phyloP scores from a whole-genome alignment of 768 basidiomycete species.

The Hypsizygus marmoreus region DNA sequence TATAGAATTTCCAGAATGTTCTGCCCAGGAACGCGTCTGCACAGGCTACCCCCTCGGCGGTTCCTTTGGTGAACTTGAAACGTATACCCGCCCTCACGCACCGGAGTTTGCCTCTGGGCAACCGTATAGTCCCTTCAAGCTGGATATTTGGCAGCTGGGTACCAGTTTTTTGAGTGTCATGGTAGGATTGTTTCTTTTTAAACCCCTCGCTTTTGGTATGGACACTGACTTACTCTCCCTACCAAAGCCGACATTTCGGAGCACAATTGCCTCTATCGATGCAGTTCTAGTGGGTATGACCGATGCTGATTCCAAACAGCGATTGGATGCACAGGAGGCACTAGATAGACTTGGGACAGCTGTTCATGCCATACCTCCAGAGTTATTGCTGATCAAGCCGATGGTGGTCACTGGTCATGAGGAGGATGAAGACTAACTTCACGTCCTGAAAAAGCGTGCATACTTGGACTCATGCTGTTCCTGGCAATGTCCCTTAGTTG shows the following conservation, averaged over 20 bases:
- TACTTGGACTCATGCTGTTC: too few species aligned
- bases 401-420: too few species aligned
- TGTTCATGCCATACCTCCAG: too few species aligned
- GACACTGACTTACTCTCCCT: too few species aligned
- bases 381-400: too few species aligned
- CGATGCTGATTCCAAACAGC: background rate
- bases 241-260: too few species aligned
- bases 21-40: conserved; percentile 14
- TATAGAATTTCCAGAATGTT: conserved; percentile 25
- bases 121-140: conserved; percentile 10
- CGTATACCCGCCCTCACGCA: conserved; percentile 21
- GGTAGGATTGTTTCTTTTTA: background rate
- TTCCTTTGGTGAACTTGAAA: conserved; percentile 14
- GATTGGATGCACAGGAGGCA: conserved; percentile 6
- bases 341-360: conserved; percentile 2
- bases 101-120: conserved; percentile 21
- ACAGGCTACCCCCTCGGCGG: conserved; percentile 21
- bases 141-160: conserved; percentile 9
- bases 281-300: conserved; percentile 1
- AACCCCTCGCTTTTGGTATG: too few species aligned
- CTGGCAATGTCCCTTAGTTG: too few species aligned
- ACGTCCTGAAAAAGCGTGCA: too few species aligned
- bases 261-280: conserved; percentile 10
- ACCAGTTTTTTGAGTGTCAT: conserved; percentile 2
- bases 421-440: too few species aligned